Evolutionary conservation across 2,329 filamentous ascomycete genomes (phyloP).

Genomic region (Penicillium sp.): DNA sequence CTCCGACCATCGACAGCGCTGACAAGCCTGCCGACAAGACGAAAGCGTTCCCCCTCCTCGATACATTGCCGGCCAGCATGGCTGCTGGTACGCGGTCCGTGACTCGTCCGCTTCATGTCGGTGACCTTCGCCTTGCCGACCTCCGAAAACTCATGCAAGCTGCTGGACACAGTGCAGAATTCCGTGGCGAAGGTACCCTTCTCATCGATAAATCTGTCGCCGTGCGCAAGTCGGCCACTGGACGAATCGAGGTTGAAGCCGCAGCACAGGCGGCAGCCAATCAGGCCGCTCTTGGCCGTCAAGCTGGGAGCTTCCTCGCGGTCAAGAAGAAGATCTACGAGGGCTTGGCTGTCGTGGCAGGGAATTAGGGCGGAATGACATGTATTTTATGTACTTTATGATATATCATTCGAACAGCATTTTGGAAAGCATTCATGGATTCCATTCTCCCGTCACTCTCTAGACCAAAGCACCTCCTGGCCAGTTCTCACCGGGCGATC

Average conservation of each 20-base stretch:
- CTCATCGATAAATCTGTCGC: constrained; percentile 86
- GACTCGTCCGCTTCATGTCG: constrained; percentile 88
- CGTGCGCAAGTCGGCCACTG: constrained; percentile 84
- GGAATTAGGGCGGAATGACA: constrained; percentile 51
- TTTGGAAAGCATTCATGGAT: not conserved
- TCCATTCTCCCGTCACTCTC: not conserved
- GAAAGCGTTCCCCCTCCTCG: constrained; percentile 54
- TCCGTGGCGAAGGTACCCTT: constrained; percentile 87
- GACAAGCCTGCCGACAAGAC: constrained; percentile 28
- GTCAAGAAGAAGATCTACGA: constrained; percentile 93
- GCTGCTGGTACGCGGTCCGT: constrained; percentile 73
- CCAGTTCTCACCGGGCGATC: too few relatives aligned
- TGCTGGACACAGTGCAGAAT: constrained; percentile 84
- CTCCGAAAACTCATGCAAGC: constrained; percentile 80
- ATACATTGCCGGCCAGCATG: constrained; percentile 61
- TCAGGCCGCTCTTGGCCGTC: constrained; percentile 46
- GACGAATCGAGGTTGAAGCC: constrained; percentile 84
- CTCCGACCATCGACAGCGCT: constrained; percentile 21
- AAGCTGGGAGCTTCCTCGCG: constrained; percentile 74
- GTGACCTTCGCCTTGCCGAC: constrained; percentile 86
- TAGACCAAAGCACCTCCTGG: too few relatives aligned
- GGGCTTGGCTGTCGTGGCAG: constrained; percentile 85
- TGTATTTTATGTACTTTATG: constrained; percentile 19
- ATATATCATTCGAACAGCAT: constrained; percentile 11
- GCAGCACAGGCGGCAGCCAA: constrained; percentile 58